Evolutionary conservation across 2,329 filamentous ascomycete species (phyloP), one percentile per base, ranked within the genome.

Genomic region (Mycosphaerella sp.): DNA sequence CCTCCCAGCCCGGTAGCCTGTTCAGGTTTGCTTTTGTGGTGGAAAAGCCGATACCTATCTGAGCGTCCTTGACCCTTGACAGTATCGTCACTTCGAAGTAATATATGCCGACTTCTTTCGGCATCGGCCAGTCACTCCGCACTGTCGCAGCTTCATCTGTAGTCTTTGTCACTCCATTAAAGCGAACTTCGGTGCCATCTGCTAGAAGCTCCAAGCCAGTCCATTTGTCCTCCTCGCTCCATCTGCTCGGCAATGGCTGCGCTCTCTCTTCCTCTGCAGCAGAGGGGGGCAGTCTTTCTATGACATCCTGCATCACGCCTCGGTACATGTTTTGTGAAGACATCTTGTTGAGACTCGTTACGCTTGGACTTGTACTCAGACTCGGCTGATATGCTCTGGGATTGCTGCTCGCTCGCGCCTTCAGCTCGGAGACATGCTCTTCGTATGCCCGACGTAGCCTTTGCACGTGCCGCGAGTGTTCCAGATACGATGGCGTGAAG

Each of bases 31-130:
- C 80, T 64, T 82, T 83, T 31, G 72, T 71, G 14, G 76, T 78
- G 1, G 80, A 81, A 66, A 85, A 84, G 5, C 82, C 82, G 51
- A 85, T 75, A 11, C 79, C 81, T 59, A 79, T 76, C 61, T 74
- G 66, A 39, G 75, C 64, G 63, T 87, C 85, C 66, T 85, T 84
- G 48, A 80, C 81, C 64, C 84, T 82, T 6, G 82, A 80, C 48
- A 84, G 69, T 45, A 89, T 80, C 7, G 80, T 81, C 34, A 84
- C 77, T 65, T 98, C 93, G 67, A 84, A 98, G 70, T 98, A 98
- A 71, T 95, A 98, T 56, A 98, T 85, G 1, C 93, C 93, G 62
- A 88, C 93, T 66, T 95, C 86, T 36, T 83, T 79, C 3, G 93
- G 90, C 83, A 97, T 96, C 46, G 84, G 81, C 68, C 90, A 78